A percentile compares a stretch with the other conserved stretches of the same genome.
Conservation (phyloP, 2,329 filamentous ascomycete species). For the Ramularia endophylla region DNA sequence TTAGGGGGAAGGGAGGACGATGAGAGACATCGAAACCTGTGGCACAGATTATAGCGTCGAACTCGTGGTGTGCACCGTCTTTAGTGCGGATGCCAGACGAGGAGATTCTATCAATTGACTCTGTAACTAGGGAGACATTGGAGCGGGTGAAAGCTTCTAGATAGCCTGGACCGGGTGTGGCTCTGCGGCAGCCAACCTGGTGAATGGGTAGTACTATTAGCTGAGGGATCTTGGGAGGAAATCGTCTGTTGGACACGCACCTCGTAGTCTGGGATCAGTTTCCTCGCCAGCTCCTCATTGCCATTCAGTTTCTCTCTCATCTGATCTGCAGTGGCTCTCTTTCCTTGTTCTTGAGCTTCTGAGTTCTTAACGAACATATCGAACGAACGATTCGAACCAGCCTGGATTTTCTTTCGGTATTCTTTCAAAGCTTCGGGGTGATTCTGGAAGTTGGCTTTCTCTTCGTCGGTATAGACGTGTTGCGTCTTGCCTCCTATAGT, state of each 20-base stretch:
- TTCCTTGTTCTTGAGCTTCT: constrained; percentile 26
- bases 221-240: too few relatives aligned
- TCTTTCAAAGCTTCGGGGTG: constrained; percentile 29
- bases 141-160: constrained; percentile 32
- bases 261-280: constrained; percentile 55
- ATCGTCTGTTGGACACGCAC: too few relatives aligned
- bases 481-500: constrained; percentile 27
- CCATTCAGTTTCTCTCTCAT: constrained; percentile 51
- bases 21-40: constrained; percentile 39
- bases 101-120: constrained; percentile 20
- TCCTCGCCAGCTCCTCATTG: constrained; percentile 51
- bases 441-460: constrained; percentile 28
- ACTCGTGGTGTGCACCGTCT: constrained; percentile 16
- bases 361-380: constrained; percentile 50
- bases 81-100: constrained; percentile 22
- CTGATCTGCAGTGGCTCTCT: constrained; percentile 19
- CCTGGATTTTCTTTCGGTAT: constrained; percentile 34
- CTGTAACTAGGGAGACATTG: constrained; percentile 26
- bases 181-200: constrained; percentile 59
- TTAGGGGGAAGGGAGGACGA: constrained; percentile 31
- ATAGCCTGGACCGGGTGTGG: constrained; percentile 45
- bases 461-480: constrained; percentile 27
- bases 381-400: constrained; percentile 22
- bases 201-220: too few relatives aligned
- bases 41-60: constrained; percentile 23